These are phyloP conservation scores for Colletotrichum ledebouriae DNA, from an alignment of 2,329 filamentous ascomycete genomes.

Conservation along the genomic window DNA sequence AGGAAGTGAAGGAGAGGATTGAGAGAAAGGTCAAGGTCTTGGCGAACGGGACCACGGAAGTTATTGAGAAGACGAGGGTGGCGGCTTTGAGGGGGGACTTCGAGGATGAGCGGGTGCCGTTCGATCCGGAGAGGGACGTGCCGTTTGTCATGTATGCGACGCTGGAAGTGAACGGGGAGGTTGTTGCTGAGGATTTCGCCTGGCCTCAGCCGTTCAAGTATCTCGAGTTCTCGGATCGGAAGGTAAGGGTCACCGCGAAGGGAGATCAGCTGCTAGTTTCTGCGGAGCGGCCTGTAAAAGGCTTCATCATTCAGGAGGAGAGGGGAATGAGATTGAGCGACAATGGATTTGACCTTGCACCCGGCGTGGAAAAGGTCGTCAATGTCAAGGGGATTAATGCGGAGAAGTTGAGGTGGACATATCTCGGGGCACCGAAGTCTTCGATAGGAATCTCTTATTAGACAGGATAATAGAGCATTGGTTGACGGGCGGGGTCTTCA, in stretches of 20 bases:
- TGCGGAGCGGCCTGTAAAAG: conserved; percentile 66
- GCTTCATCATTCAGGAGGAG: conserved; percentile 66
- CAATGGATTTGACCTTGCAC: conserved; percentile 71
- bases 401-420: conserved; percentile 41
- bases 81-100: conserved; percentile 34
- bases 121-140: conserved; percentile 54
- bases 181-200: conserved; percentile 63
- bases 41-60: conserved; percentile 56
- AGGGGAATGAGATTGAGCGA: conserved; percentile 63
- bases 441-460: conserved; percentile 15
- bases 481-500: no score
- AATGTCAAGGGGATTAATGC: conserved; percentile 15
- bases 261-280: conserved; percentile 49
- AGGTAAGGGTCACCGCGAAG: conserved; percentile 50
- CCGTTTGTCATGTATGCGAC: conserved; percentile 63
- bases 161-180: conserved; percentile 53
- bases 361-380: conserved; percentile 54
- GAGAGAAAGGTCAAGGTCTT: conserved; percentile 46
- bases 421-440: conserved; percentile 40
- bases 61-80: conserved; percentile 52
- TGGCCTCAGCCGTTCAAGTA: conserved; percentile 76
- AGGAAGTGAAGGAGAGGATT: conserved; percentile 50
- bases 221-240: conserved; percentile 61
- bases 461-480: background rate
- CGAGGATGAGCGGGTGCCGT: conserved; percentile 45